phyloP scores from a whole-genome alignment of 225 moss, liverwort and hornwort species.

The Marchantia polymorpha region DNA sequence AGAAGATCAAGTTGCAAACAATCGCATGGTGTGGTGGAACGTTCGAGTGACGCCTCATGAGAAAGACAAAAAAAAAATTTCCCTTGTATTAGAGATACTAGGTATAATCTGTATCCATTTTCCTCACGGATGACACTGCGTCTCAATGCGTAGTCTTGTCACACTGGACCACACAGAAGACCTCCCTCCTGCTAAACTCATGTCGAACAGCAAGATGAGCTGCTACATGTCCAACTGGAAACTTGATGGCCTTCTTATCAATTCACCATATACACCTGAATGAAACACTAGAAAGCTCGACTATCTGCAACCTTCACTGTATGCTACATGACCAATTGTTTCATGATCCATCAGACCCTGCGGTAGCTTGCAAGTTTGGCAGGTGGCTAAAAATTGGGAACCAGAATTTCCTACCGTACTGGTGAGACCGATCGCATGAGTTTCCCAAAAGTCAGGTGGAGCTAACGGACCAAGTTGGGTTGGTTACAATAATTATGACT shows the following conservation, averaged over 20 bases:
- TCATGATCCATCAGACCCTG: slow-evolving; percentile 3
- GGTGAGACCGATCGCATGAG: slow-evolving; percentile 1
- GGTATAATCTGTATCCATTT: not conserved
- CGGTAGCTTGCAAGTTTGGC: not conserved
- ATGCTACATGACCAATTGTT: slow-evolving; percentile 12
- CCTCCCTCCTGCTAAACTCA: slow-evolving; percentile 4
- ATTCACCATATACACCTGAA: slow-evolving; percentile 5
- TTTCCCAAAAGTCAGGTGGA: not conserved
- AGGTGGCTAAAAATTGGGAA: not conserved
- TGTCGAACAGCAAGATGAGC: slow-evolving; percentile 6
- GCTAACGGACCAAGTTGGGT: slow-evolving; percentile 9
- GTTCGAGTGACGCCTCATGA: not conserved
- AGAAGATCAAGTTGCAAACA: not conserved
- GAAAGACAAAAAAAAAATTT: not conserved
- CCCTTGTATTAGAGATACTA: slow-evolving; percentile 1
- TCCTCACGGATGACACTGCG: not conserved
- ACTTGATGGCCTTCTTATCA: slow-evolving; percentile 3
- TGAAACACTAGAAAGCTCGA: slow-evolving; percentile 1
- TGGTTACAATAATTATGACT: not conserved
- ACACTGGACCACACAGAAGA: slow-evolving; percentile 7
- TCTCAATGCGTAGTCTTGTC: not conserved
- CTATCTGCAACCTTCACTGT: slow-evolving; percentile 5
- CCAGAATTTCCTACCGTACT: slow-evolving; percentile 7
- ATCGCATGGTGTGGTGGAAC: not conserved
- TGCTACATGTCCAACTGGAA: not conserved